Evolutionary conservation across 306 rosid species (phyloP).

Genomic region (Vigna trinervia): DNA sequence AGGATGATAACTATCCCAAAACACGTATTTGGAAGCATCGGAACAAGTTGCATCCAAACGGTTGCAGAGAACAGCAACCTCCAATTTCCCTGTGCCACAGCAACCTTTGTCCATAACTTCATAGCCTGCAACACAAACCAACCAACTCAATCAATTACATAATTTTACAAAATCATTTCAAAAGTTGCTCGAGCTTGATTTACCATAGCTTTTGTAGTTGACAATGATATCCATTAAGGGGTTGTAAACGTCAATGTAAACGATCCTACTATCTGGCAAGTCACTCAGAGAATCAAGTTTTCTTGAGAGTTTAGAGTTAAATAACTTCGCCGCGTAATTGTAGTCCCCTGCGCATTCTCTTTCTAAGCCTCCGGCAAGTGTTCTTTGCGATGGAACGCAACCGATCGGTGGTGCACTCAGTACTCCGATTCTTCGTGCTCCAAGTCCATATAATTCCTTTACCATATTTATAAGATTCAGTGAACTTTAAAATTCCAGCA

Average conservation of each 20-base stretch:
- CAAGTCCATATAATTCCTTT: conserved; percentile 60
- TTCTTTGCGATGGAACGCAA: conserved; percentile 81
- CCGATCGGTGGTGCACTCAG: conserved; percentile 78
- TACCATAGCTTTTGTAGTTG: conserved; percentile 60
- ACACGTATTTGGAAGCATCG: conserved; percentile 46
- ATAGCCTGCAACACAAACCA: conserved; percentile 50
- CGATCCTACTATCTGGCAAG: conserved; percentile 48
- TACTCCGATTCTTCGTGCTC: conserved; percentile 72
- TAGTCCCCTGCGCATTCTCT: conserved; percentile 59
- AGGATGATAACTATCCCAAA: conserved; percentile 90
- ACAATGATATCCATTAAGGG: conserved; percentile 62
- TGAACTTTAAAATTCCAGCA: too few species aligned
- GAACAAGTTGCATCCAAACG: conserved; percentile 49
- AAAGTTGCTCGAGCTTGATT: neutral
- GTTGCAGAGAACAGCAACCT: conserved; percentile 69
- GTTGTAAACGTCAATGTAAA: conserved; percentile 67
- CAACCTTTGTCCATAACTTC: conserved; percentile 62
- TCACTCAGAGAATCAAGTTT: conserved; percentile 41
- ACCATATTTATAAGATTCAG: too few species aligned
- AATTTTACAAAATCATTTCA: too few species aligned
- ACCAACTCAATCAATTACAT: neutral
- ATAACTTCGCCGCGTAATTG: conserved; percentile 63
- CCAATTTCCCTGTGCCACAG: conserved; percentile 73
- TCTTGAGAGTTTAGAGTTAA: conserved; percentile 57
- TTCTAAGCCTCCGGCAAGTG: conserved; percentile 58